These are phyloP conservation scores for Mycena polygramma DNA, from an alignment of 768 basidiomycete genomes.

Conservation along the genomic window DNA sequence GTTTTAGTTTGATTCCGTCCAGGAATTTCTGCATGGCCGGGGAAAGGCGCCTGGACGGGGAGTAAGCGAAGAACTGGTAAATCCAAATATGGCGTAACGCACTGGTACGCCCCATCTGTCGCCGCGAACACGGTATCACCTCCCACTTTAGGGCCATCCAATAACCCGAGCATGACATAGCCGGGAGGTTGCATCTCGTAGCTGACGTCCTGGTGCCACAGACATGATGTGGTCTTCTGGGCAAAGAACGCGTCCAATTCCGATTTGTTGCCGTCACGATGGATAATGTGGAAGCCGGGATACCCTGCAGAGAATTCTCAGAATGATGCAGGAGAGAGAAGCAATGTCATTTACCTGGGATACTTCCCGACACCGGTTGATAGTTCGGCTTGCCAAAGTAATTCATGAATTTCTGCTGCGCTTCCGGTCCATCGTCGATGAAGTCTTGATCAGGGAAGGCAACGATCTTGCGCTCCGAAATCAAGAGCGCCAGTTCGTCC, in stretches of 20 bases:
- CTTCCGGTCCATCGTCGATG: conserved; percentile 30
- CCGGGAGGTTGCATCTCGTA: conserved; percentile 41
- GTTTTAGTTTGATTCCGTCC: conserved; percentile 38
- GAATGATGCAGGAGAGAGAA: background rate
- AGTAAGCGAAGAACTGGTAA: no score
- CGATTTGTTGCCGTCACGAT: conserved; percentile 38
- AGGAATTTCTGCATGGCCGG: conserved; percentile 33
- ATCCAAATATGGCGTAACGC: no score
- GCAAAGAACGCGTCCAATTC: conserved; percentile 39
- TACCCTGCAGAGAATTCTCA: conserved; percentile 19
- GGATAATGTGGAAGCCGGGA: conserved; percentile 41
- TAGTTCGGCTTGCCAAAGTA: conserved; percentile 37
- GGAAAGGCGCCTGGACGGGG: conserved; percentile 33
- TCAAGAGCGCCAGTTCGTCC: conserved; percentile 37
- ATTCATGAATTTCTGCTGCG: conserved; percentile 24
- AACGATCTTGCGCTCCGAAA: conserved; percentile 37
- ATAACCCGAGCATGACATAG: conserved; percentile 39
- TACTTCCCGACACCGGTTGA: conserved; percentile 34
- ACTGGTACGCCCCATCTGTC: conserved; percentile 39
- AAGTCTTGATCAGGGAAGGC: conserved; percentile 38
- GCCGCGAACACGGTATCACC: conserved; percentile 41
- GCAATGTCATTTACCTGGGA: conserved; percentile 23
- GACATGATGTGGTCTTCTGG: conserved; percentile 40
- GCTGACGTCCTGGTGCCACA: conserved; percentile 43
- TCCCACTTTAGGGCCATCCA: conserved; percentile 40